Percentiles rank a stretch among this genome's conserved stretches.
Conservation (phyloP, 345 rosid genomes). For the Rhodamnia argentea region DNA sequence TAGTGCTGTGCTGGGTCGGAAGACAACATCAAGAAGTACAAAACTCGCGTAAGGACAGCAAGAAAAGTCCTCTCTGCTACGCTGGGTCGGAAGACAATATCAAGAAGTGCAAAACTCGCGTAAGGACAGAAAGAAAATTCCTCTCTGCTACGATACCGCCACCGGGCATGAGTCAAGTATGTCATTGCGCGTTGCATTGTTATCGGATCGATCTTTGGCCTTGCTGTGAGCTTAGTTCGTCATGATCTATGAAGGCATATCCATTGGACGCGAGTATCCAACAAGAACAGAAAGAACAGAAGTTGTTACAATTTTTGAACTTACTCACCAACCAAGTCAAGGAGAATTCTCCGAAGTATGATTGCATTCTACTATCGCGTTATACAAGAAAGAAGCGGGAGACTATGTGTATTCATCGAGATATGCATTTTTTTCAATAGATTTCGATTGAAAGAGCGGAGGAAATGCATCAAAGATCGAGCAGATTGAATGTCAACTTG, state of each 20-base stretch:
- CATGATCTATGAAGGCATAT: neutral
- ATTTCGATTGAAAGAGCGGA: neutral
- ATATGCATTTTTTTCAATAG: neutral
- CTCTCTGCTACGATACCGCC: neutral
- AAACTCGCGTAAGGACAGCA: neutral
- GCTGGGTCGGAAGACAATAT: neutral
- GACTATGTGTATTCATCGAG: neutral
- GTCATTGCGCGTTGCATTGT: neutral
- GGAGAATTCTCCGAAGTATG: neutral
- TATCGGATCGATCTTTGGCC: neutral
- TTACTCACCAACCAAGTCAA: neutral
- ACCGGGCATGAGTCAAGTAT: neutral
- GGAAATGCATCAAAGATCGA: neutral
- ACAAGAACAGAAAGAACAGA: neutral
- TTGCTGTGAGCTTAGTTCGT: neutral
- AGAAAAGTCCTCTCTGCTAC: neutral
- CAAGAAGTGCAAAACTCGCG: neutral
- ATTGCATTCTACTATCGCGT: neutral
- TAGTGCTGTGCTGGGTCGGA: neutral
- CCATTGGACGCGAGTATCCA: neutral
- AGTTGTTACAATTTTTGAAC: neutral
- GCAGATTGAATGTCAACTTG: too few species aligned
- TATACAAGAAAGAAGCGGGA: neutral
- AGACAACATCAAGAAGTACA: neutral
- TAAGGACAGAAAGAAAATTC: neutral